A percentile compares a stretch with the other conserved stretches of the same genome.
phyloP scores from a whole-genome alignment of 176 grass and related monocot genomes.

The Oropetium thomaeum region DNA sequence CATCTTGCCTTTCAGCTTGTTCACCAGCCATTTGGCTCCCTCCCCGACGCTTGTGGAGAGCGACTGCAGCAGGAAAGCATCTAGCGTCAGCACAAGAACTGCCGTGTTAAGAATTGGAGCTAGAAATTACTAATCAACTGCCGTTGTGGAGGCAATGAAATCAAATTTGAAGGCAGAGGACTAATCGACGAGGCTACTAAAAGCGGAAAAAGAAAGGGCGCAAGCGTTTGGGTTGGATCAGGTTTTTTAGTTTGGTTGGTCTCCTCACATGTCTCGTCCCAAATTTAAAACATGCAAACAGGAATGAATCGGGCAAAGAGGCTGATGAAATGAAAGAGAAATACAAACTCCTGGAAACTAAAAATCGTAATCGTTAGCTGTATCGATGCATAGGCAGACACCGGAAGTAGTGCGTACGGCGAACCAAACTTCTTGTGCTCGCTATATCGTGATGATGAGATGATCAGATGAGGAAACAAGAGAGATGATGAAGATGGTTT shows the following conservation, averaged over 20 bases:
- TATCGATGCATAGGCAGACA: no score
- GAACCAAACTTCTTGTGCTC: background rate
- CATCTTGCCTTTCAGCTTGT: conserved; percentile 95
- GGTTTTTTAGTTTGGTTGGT: background rate
- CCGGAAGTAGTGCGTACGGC: background rate
- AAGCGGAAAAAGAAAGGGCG: background rate
- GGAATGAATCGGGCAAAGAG: background rate
- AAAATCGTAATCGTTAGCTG: no score
- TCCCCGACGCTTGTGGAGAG: conserved; percentile 76
- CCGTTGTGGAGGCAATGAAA: background rate
- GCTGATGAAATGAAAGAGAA: background rate
- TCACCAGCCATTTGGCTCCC: conserved; percentile 88
- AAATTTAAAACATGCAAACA: background rate
- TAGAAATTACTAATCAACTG: no score
- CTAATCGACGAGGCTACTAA: background rate
- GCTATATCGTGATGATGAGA: background rate
- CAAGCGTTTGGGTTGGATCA: background rate
- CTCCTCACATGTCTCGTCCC: background rate
- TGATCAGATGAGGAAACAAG: background rate
- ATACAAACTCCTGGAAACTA: no score
- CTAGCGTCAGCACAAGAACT: background rate
- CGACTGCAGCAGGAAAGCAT: conserved; percentile 43
- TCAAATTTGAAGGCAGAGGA: background rate
- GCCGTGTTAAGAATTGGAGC: no score
- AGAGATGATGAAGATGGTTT: background rate